A percentile compares a stretch with the other conserved stretches of the same genome.
Conservation (phyloP, 202 grass and related monocot species). For the Zizania palustris region DNA sequence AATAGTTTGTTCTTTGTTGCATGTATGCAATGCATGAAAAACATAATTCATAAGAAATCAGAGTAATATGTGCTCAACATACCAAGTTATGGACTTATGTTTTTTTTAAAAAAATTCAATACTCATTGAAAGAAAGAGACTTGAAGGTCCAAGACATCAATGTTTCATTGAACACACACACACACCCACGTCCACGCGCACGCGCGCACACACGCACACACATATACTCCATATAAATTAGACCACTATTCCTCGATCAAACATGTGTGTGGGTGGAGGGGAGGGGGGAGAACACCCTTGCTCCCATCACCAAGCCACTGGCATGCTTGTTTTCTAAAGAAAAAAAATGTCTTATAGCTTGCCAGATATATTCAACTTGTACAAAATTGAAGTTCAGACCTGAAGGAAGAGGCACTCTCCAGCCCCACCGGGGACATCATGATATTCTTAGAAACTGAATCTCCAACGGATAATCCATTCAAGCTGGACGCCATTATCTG, state of each 20-base stretch:
- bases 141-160: no score
- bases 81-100: not conserved
- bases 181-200: no score
- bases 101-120: not conserved
- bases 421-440: constrained; percentile 50
- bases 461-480: constrained; percentile 74
- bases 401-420: constrained; percentile 56
- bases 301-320: no score
- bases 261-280: no score
- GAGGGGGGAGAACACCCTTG: no score
- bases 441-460: constrained; percentile 57
- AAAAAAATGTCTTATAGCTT: not conserved
- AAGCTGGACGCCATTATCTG: constrained; percentile 82
- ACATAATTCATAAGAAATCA: not conserved
- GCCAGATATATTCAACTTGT: not conserved
- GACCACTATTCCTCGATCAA: no score
- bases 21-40: not conserved
- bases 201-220: no score
- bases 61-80: not conserved
- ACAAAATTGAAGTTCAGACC: constrained; percentile 41
- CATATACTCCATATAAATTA: no score
- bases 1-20: no score
- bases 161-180: no score
- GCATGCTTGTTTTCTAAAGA: no score
- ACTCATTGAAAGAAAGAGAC: not conserved